These are phyloP conservation scores for Pythium grandisporangium DNA, from an alignment of 352 stramenopile species.

Conservation along the genomic window DNA sequence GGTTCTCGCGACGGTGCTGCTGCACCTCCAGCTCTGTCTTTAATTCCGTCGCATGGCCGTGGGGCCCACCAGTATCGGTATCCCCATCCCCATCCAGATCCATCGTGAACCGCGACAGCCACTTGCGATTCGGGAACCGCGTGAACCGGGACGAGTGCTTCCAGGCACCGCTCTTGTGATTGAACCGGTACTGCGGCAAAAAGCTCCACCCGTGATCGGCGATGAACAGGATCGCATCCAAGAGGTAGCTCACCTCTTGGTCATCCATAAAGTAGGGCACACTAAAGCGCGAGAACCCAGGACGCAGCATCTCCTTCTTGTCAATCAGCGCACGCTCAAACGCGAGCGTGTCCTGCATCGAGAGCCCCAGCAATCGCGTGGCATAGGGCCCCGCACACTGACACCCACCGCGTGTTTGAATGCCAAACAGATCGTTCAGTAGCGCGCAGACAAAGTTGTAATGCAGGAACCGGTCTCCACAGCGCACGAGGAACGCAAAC, in stretches of 20 bases:
- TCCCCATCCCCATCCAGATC: background rate
- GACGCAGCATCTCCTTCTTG: constrained; percentile 83
- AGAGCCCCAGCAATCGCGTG: constrained; percentile 83
- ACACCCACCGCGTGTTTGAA: constrained; percentile 49
- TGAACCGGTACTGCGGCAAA: constrained; percentile 87
- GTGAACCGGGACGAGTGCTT: constrained; percentile 26
- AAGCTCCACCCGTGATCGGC: constrained; percentile 80
- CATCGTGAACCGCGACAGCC: constrained; percentile 2
- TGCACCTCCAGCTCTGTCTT: constrained; percentile 28
- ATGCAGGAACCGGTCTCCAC: constrained; percentile 80
- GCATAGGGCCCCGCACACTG: constrained; percentile 84
- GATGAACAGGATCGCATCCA: constrained; percentile 84
- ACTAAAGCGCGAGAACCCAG: constrained; percentile 87
- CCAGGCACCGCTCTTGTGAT: constrained; percentile 90
- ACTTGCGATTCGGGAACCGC: constrained; percentile 4
- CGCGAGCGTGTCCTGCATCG: constrained; percentile 26
- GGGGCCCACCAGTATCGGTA: too few relatives aligned
- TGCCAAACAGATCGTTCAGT: constrained; percentile 95
- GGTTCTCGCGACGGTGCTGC: constrained; percentile 28
- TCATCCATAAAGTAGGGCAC: constrained; percentile 57
- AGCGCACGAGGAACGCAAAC: constrained; percentile 85
- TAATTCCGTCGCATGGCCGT: constrained; percentile 58
- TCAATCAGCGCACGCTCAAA: constrained; percentile 77
- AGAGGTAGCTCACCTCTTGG: constrained; percentile 85
- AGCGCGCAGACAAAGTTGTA: constrained; percentile 94